Percentiles rank a stretch among this genome's conserved stretches.
Conservation (phyloP, 108 stramenopile species). For the Stephanodiscus triporus region DNA sequence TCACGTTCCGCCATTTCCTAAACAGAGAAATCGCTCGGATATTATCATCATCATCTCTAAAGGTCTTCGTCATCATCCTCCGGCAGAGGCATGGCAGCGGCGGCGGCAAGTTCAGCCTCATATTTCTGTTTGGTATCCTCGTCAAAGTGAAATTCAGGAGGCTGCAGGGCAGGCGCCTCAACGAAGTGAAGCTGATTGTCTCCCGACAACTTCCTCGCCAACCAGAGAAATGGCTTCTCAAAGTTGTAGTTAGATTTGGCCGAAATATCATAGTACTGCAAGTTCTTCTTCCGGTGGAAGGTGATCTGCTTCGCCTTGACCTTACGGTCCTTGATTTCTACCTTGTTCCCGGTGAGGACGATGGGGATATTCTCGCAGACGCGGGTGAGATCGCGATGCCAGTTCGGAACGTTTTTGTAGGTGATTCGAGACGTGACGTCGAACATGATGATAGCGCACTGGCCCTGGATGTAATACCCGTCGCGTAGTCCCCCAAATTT, state of each 20-base stretch:
- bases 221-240: conserved; percentile 99
- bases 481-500: conserved; percentile 99
- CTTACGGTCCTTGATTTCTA: conserved; percentile 99
- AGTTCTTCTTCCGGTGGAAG: conserved; percentile 99
- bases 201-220: conserved; percentile 97
- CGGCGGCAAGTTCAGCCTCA: conserved; percentile 86
- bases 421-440: conserved; percentile 98
- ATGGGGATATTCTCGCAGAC: conserved; percentile 99
- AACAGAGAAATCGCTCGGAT: not conserved
- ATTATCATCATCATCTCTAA: conserved; percentile 41
- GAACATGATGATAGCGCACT: conserved; percentile 99
- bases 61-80: conserved; percentile 98
- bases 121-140: conserved; percentile 87
- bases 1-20: not conserved
- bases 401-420: conserved; percentile 99
- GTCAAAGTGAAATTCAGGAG: conserved; percentile 96
- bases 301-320: conserved; percentile 99
- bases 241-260: conserved; percentile 99
- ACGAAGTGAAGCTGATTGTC: conserved; percentile 97
- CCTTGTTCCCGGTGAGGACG: conserved; percentile 99
- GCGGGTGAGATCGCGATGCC: conserved; percentile 98
- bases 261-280: conserved; percentile 99
- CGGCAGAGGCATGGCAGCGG: conserved; percentile 93
- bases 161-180: conserved; percentile 97
- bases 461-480: conserved; percentile 98